Percentiles rank a stretch among this genome's conserved stretches.
Evolutionary conservation across 1,284 basidiomycete genomes (phyloP).

Genomic region (Tylopilus sp.): DNA sequence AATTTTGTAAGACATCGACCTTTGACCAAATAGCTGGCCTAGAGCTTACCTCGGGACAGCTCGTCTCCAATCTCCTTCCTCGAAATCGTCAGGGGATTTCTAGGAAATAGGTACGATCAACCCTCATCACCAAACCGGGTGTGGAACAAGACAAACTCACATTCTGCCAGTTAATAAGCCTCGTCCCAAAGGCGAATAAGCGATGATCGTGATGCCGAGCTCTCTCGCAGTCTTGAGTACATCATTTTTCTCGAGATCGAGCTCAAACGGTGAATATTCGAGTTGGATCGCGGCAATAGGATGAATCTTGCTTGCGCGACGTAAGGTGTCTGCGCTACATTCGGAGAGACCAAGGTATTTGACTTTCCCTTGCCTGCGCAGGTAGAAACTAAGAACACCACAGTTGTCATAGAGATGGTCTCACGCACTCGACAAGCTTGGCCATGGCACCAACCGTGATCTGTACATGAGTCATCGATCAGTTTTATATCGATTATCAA

Average conservation of each 20-base stretch:
- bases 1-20: not conserved
- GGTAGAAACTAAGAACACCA: not conserved
- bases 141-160: constrained; percentile 25
- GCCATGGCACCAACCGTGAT: constrained; percentile 46
- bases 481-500: not conserved
- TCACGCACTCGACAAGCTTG: constrained; percentile 45
- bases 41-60: constrained; percentile 31
- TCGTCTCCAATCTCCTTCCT: constrained; percentile 48
- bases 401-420: too few relatives aligned
- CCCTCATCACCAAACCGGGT: too few relatives aligned
- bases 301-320: constrained; percentile 54
- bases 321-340: constrained; percentile 54
- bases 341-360: constrained; percentile 60
- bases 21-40: accelerated
- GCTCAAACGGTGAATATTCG: constrained; percentile 58
- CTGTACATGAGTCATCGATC: constrained; percentile 20
- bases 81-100: constrained; percentile 54
- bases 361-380: constrained; percentile 50
- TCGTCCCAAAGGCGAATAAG: constrained; percentile 56
- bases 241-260: constrained; percentile 43
- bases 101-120: constrained; percentile 13
- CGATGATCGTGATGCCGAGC: constrained; percentile 46
- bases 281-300: constrained; percentile 58
- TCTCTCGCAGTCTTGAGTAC: constrained; percentile 43
- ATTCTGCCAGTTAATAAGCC: constrained; percentile 57